Evolutionary conservation across 208 protist species (phyloP), one percentile per base, ranked within the genome.

Genomic region (Leishmania mexicana): DNA sequence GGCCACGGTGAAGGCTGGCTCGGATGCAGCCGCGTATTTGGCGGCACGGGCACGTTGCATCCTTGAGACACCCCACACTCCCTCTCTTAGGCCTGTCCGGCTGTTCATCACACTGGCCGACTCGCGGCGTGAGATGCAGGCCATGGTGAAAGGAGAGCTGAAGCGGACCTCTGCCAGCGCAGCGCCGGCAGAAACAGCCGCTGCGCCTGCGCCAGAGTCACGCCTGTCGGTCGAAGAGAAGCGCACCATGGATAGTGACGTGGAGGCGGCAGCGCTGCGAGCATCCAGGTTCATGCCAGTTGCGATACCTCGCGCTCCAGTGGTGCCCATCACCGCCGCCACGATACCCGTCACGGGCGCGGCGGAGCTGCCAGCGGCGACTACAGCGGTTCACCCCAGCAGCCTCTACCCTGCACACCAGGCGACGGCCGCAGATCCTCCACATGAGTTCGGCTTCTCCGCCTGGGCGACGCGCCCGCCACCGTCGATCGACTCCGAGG

Each of bases 261-360:
- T 86, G 4, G 78, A 92, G 72, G 87, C 89, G 40, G 91, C 93
- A 19, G 86, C 84, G n/a, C 54, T 88, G 77, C 89, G 91, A 17
- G 91, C 88, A 45, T 85, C 91, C 1, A 78, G 84, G 35, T 95
- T 87, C 71, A 88, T 78, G 74, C 87, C 93, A 1, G 64, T 83
- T 28, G 85, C 91, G 35, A 82, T 93, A n/a, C 92, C 92, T 13
- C 88, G 68, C 6, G 81, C 88, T 35, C 92, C 92, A 13, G 45
- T 45, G 11, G 65, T 83, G 17, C 81, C 92, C 72, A 70, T 81
- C 71, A 78, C 83, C 57, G 17, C 65, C 17, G 65, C 76, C 17
- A 74, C 64, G 7, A 21, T 54, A 21, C 60, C 81, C 45, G 78
- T 71, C 40, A 75, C 72, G 6, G 45, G 79, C 54, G 74, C 31